phyloP scores from a whole-genome alignment of 345 rosid species.

The Citrus mangshanensis region DNA sequence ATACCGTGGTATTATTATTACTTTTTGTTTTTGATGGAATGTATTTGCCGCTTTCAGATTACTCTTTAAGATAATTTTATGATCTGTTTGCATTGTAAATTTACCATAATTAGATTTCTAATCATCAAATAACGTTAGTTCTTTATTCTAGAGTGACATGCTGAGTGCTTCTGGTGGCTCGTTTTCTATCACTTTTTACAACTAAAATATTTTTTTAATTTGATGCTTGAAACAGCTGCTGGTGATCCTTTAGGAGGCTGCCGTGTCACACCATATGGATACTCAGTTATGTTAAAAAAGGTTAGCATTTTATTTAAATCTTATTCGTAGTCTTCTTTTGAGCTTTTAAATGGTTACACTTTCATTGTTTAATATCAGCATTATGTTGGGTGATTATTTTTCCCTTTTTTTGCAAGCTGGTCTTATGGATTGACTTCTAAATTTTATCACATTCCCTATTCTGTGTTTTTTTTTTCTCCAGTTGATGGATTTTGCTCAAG shows the following conservation, averaged over 20 bases:
- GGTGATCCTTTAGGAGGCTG: conserved; percentile 95
- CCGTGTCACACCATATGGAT: conserved; percentile 76
- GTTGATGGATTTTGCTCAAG: conserved; percentile 84
- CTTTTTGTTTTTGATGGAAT: not conserved
- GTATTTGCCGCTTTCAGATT: not conserved
- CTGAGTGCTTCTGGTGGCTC: not conserved
- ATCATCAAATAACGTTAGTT: not conserved
- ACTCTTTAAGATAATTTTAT: not conserved
- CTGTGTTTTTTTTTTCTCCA: conserved; percentile 22
- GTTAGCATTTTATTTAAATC: conserved; percentile 26
- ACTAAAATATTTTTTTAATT: not conserved
- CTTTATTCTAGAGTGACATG: not conserved
- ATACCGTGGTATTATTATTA: not conserved
- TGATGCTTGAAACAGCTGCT: conserved; percentile 51
- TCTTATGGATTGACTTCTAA: not conserved
- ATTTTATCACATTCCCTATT: not conserved
- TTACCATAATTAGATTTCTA: not conserved
- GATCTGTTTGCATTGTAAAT: not conserved
- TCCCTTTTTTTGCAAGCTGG: not conserved
- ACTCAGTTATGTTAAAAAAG: conserved; percentile 74
- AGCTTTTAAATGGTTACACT: not conserved
- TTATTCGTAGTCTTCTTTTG: not conserved
- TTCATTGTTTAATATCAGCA: not conserved
- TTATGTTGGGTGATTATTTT: not conserved
- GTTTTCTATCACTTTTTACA: not conserved